Evolutionary conservation across 257 asterid species (phyloP).

Genomic region (Przewalskia tangutica): DNA sequence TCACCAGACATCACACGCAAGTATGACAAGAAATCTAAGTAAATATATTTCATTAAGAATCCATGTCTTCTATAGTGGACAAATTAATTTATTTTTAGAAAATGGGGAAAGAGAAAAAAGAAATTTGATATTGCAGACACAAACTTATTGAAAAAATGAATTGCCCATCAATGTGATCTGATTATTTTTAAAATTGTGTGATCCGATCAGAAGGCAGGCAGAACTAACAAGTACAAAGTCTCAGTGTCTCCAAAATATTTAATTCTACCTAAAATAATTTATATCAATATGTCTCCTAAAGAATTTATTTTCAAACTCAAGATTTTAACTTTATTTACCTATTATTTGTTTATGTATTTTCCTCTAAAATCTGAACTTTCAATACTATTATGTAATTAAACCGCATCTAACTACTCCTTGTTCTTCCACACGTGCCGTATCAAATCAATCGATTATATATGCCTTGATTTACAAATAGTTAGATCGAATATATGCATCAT

Average conservation of each 20-base stretch:
- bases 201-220: conserved; percentile 23
- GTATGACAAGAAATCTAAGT: not conserved
- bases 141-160: not conserved
- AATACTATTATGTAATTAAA: not conserved
- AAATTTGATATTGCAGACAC: not conserved
- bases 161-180: conserved; percentile 5
- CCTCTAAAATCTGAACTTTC: too few relatives aligned
- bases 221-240: conserved; percentile 9
- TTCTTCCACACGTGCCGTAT: not conserved
- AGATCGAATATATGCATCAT: not conserved
- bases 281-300: not conserved
- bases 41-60: not conserved
- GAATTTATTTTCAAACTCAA: not conserved
- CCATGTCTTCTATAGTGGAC: conserved; percentile 5
- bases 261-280: not conserved
- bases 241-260: not conserved
- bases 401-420: not conserved
- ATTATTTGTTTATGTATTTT: not conserved
- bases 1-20: conserved; percentile 9
- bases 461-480: not conserved
- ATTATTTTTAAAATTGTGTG: not conserved
- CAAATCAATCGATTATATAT: not conserved
- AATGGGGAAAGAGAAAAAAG: not conserved
- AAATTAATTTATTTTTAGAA: not conserved
- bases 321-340: not conserved